Percentiles rank a stretch among this genome's conserved stretches.
Conservation (phyloP, 2,329 filamentous ascomycete genomes). For the Colletotrichum sansevieriae region DNA sequence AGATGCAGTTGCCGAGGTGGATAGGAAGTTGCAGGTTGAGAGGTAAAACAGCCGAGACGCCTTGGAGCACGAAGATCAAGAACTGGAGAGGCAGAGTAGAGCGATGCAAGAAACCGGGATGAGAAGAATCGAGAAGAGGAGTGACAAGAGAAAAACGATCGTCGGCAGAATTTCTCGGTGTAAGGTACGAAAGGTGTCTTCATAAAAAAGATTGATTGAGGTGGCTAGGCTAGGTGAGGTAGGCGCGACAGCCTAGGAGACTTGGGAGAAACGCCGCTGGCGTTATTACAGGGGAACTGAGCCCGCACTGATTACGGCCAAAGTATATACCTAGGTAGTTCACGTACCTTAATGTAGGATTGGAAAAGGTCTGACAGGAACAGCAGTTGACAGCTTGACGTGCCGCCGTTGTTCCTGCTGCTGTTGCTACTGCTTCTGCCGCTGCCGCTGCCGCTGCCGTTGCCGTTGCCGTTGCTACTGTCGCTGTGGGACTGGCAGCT, state of each 20-base stretch:
- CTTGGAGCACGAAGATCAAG: constrained; percentile 4
- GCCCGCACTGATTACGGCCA: background rate
- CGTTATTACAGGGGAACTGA: constrained; percentile 29
- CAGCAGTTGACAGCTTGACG: constrained; percentile 14
- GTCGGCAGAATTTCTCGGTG: background rate
- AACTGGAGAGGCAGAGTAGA: constrained; percentile 20
- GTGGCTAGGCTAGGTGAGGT: background rate
- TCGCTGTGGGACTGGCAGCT: constrained; percentile 26
- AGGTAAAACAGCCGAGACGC: constrained; percentile 30
- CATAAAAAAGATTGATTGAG: constrained; percentile 2
- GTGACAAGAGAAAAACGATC: constrained; percentile 7
- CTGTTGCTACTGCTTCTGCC: background rate
- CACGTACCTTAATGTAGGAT: background rate
- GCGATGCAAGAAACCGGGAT: constrained; percentile 16
- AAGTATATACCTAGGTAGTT: no score
- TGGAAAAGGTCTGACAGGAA: background rate
- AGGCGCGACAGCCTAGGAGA: constrained; percentile 17
- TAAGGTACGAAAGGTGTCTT: background rate
- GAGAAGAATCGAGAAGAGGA: constrained; percentile 6
- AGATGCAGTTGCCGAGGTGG: constrained; percentile 25
- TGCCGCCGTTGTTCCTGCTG: background rate
- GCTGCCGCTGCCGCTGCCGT: no score
- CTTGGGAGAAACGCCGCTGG: constrained; percentile 23
- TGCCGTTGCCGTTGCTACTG: no score
- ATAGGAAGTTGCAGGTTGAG: constrained; percentile 21